A percentile compares a stretch with the other conserved stretches of the same genome.
Evolutionary conservation across 768 basidiomycete species (phyloP).

Genomic region (Tephrocybe sp.): DNA sequence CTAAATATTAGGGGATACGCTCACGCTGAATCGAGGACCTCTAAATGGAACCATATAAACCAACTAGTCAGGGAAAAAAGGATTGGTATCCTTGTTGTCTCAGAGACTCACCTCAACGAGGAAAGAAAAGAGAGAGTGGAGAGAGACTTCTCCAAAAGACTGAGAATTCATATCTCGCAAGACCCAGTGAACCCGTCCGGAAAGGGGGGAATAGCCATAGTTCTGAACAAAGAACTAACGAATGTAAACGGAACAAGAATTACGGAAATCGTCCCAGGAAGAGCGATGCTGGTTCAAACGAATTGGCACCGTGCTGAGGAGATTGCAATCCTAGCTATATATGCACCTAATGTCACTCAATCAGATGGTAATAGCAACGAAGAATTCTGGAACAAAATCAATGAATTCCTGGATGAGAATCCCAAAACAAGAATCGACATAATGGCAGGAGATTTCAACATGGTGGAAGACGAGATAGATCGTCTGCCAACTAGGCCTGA

Average conservation of each 20-base stretch:
- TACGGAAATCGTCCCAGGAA: not conserved
- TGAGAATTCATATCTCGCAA: not conserved
- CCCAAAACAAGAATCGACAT: constrained; percentile 25
- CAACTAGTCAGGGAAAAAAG: constrained; percentile 1
- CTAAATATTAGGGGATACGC: constrained; percentile 3
- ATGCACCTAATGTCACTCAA: not conserved
- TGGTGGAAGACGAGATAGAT: constrained; percentile 37
- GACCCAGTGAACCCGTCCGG: not conserved
- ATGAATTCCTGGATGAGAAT: not conserved
- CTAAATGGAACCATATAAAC: constrained; percentile 5
- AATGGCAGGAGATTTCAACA: constrained; percentile 41
- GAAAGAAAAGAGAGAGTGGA: not conserved
- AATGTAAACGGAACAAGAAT: not conserved
- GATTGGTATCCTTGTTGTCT: not conserved
- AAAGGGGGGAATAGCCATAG: not conserved
- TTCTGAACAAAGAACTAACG: not conserved
- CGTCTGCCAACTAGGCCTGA: constrained; percentile 27
- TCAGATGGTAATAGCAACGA: not conserved
- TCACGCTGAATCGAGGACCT: not conserved
- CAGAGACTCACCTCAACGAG: not conserved
- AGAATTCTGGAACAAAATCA: not conserved
- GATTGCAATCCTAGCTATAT: not conserved
- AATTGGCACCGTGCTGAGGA: constrained; percentile 1
- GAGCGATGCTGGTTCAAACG: not conserved
- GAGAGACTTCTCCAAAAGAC: not conserved